A percentile compares a stretch with the other conserved stretches of the same genome.
Evolutionary conservation across 2,329 filamentous ascomycete genomes (phyloP).

Genomic region (Aureobasidium uvarum): DNA sequence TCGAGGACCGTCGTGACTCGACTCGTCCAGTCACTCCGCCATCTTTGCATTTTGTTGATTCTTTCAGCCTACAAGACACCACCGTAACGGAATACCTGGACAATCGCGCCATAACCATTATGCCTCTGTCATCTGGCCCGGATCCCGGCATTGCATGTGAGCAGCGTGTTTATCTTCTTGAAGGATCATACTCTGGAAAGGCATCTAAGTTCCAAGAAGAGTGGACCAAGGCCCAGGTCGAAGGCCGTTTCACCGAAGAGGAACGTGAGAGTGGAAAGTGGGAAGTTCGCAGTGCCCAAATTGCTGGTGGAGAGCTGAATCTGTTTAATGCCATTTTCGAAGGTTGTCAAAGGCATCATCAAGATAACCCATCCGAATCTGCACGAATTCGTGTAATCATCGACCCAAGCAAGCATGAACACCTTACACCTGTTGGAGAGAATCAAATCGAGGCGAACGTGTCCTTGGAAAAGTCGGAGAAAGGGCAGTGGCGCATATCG

Average conservation of each 20-base stretch:
- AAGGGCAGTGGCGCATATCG: conserved; percentile 57
- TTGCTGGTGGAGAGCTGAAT: conserved; percentile 56
- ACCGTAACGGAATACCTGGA: conserved; percentile 27
- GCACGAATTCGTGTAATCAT: conserved; percentile 71
- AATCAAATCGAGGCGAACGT: conserved; percentile 68
- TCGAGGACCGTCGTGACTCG: conserved; percentile 48
- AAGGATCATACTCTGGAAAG: conserved; percentile 74
- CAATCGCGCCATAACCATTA: conserved; percentile 25
- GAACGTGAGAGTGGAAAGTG: conserved; percentile 79
- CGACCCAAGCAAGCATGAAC: conserved; percentile 50
- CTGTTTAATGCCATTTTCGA: conserved; percentile 68
- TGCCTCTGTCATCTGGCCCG: conserved; percentile 6
- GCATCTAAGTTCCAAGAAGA: conserved; percentile 78
- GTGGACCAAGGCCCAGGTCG: conserved; percentile 78
- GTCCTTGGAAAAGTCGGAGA: conserved; percentile 57
- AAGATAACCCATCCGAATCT: conserved; percentile 64
- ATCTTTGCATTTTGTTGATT: conserved; percentile 65
- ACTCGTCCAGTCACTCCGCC: conserved; percentile 52
- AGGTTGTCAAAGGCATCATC: conserved; percentile 61
- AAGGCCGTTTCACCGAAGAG: conserved; percentile 77
- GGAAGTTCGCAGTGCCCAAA: conserved; percentile 70
- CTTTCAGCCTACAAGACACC: conserved; percentile 25
- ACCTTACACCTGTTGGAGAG: conserved; percentile 43
- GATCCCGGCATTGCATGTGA: conserved; percentile 22
- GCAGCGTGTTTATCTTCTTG: conserved; percentile 58